phyloP scores from a whole-genome alignment of 2,329 filamentous ascomycete species.

The Hymenoscyphus repandus region DNA sequence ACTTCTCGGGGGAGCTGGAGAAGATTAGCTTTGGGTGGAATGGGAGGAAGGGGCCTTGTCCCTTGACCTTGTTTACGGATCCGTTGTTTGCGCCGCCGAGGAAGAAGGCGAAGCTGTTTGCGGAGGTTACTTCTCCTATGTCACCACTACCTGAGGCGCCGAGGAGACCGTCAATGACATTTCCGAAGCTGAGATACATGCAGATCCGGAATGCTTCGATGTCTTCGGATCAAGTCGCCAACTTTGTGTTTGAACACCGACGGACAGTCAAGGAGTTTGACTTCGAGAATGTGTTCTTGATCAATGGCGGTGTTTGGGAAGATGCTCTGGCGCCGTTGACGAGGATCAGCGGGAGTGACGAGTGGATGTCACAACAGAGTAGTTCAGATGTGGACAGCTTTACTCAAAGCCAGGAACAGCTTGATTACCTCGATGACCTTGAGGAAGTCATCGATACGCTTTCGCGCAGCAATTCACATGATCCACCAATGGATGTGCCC shows the following conservation, averaged over 20 bases:
- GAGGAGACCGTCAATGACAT: slow-evolving; percentile 52
- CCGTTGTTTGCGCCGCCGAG: slow-evolving; percentile 58
- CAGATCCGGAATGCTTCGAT: slow-evolving; percentile 68
- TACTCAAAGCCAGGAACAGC: slow-evolving; percentile 20
- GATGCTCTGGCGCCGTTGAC: slow-evolving; percentile 72
- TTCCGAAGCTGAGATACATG: slow-evolving; percentile 63
- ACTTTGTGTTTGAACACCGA: slow-evolving; percentile 63
- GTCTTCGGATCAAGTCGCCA: slow-evolving; percentile 64
- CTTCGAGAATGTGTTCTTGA: slow-evolving; percentile 69
- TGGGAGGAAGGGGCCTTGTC: slow-evolving; percentile 66
- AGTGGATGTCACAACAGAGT: slow-evolving; percentile 35
- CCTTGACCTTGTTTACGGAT: slow-evolving; percentile 59
- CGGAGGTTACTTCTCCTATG: slow-evolving; percentile 61
- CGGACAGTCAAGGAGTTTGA: slow-evolving; percentile 69
- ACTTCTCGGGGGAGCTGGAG: slow-evolving; percentile 60
- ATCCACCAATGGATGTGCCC: slow-evolving; percentile 5
- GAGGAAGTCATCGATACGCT: slow-evolving; percentile 24
- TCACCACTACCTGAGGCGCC: slow-evolving; percentile 52
- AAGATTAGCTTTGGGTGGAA: slow-evolving; percentile 75
- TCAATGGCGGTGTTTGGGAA: slow-evolving; percentile 69
- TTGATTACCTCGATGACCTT: slow-evolving; percentile 21
- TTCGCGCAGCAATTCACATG: neutral
- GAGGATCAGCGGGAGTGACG: slow-evolving; percentile 35
- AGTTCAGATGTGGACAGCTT: slow-evolving; percentile 23
- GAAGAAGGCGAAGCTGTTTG: slow-evolving; percentile 52